Base-by-base conservation (phyloP, 2,329 filamentous ascomycete genomes). In the Triangularia verruculosa region DNA sequence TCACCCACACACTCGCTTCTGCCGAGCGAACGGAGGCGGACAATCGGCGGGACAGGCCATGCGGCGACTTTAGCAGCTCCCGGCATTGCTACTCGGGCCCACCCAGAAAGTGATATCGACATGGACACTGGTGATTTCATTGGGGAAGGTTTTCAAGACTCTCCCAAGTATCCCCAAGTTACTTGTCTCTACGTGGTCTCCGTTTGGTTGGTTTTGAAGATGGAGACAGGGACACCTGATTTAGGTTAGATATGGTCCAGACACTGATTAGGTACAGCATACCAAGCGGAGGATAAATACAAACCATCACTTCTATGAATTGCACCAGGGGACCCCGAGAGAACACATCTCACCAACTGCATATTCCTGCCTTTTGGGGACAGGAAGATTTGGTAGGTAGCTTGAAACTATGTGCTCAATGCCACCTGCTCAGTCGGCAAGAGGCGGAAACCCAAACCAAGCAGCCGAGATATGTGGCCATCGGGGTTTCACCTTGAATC, bases 41-140 rank as follows among this genome's bases (percentile, higher is more conserved):
- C 25, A 28, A 22, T 9, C 22, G 25, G 51, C 51, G 51, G 51
- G 51, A 54, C 51, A 54, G 20, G 51, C 51, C 22, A 47, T 47
- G 39, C 39, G 51, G 51, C 51, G 51, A 54, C 15, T 51, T 59
- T 59, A 59, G 57, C 57, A 59, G 34, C 32, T 51, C 57, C 39
- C 57, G 57, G 57, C 57, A 59, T 17, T 59, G 57, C 39, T 51
- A 59, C 57, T n/a, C 34, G n/a, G 57, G 32, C 12, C 57, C 57
- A 59, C 57, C 24, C 39, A 24, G 39, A 43, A 17, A 51, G 57
- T 22, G 22, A 54, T 47, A 54, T 54, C 22, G 25, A 27, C 25
- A 47, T 54, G 51, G 13, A 17, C 12, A 27, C 12, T 54, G 25
- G 51, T 15, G 25, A 28, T 54, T 27, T 28, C 51, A 54, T 28